These are phyloP conservation scores for Pseudogymnoascus sp. DNA, from an alignment of 2,329 filamentous ascomycete genomes.

Conservation along the genomic window DNA sequence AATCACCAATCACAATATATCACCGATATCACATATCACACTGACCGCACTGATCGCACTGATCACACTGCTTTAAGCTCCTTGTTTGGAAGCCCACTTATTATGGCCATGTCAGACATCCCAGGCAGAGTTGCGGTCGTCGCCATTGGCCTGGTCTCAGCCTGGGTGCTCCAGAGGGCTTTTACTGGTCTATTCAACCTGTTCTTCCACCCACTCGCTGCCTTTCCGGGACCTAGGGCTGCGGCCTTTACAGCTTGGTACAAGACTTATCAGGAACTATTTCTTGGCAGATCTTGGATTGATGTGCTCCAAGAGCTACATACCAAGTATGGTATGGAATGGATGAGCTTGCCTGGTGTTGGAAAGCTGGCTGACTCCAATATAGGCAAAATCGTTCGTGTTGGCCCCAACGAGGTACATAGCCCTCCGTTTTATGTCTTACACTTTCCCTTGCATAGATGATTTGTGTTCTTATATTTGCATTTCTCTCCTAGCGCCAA, in stretches of 20 bases:
- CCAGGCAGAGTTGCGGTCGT: background rate
- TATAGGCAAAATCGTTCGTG: constrained; percentile 25
- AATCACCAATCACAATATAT: constrained; percentile 9
- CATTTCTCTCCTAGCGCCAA: background rate
- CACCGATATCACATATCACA: constrained; percentile 2
- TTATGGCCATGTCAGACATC: background rate
- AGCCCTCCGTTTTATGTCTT: background rate
- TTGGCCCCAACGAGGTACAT: constrained; percentile 20
- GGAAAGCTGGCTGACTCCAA: background rate
- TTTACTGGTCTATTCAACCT: constrained; percentile 13
- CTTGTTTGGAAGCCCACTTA: background rate
- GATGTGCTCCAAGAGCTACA: constrained; percentile 27
- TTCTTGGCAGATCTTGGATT: constrained; percentile 17
- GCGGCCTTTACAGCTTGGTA: constrained; percentile 27
- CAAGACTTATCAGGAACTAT: constrained; percentile 22
- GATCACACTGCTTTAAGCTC: background rate
- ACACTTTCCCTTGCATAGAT: background rate
- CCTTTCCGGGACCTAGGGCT: constrained; percentile 27
- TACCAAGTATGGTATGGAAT: constrained; percentile 29
- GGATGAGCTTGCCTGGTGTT: background rate
- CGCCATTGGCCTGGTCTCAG: background rate
- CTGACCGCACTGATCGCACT: background rate
- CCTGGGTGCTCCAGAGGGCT: background rate
- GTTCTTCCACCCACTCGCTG: constrained; percentile 25
- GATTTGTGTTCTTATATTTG: background rate